Conservation (phyloP, 345 rosid species). For the Clausena lansium region DNA sequence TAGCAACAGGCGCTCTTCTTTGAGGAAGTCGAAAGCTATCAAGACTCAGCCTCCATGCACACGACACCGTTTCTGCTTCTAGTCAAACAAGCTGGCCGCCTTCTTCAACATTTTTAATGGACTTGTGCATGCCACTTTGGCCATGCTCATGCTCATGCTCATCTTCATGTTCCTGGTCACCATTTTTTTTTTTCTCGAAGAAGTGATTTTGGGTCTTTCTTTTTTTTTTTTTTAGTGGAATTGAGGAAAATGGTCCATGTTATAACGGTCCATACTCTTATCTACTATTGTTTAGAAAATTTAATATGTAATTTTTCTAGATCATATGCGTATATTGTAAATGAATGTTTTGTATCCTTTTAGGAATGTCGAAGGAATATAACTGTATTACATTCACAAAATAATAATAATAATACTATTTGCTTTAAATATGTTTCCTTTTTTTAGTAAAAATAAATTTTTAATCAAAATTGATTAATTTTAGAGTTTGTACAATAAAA, state of each 20-base stretch:
- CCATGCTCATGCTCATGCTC: not conserved
- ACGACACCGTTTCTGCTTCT: not conserved
- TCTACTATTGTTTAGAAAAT: too few relatives aligned
- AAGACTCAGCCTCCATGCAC: conserved; percentile 51
- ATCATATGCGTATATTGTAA: too few relatives aligned
- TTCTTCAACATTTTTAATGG: not conserved
- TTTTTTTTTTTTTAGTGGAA: not conserved
- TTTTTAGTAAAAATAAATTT: too few relatives aligned
- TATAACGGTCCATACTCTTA: too few relatives aligned
- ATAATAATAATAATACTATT: too few relatives aligned
- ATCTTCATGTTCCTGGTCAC: not conserved
- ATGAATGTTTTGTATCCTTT: too few relatives aligned
- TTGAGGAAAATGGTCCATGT: not conserved
- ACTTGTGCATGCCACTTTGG: not conserved
- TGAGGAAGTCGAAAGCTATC: conserved; percentile 40
- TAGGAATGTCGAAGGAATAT: too few relatives aligned
- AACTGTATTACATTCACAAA: too few relatives aligned
- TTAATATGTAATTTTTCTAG: too few relatives aligned
- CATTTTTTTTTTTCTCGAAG: not conserved
- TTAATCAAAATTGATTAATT: too few relatives aligned
- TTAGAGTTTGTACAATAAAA: too few relatives aligned
- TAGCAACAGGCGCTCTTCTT: conserved; percentile 7
- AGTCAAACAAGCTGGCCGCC: not conserved
- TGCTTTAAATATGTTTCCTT: too few relatives aligned
- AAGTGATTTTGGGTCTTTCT: not conserved